Percentiles rank a stretch among this genome's conserved stretches.
Evolutionary conservation across 441 rosid species (phyloP).

Genomic region (Isatis lusitanica): DNA sequence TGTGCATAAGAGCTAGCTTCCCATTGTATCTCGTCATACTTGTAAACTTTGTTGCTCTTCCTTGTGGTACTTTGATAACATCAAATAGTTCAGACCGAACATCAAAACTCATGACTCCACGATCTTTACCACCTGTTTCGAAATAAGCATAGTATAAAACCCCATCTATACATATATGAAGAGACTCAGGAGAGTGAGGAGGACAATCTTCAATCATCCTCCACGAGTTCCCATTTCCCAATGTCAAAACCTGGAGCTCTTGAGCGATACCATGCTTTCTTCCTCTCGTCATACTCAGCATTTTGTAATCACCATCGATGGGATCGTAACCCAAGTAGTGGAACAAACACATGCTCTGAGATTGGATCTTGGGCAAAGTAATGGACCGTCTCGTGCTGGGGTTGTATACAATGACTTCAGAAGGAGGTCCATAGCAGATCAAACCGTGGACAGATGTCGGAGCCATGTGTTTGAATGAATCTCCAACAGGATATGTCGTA

Average conservation of each 20-base stretch:
- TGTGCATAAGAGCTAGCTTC: not conserved
- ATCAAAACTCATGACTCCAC: constrained; percentile 22
- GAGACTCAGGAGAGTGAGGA: not conserved
- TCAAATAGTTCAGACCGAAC: not conserved
- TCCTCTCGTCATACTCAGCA: not conserved
- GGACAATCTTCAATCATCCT: not conserved
- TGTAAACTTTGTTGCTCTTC: not conserved
- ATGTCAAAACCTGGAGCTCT: not conserved
- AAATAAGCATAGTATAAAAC: constrained; percentile 15
- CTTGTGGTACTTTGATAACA: not conserved
- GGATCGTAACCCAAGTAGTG: constrained; percentile 24
- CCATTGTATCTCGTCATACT: constrained; percentile 3
- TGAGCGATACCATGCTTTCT: not conserved
- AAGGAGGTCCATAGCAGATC: constrained; percentile 16
- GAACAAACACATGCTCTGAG: not conserved
- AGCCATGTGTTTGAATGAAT: not conserved
- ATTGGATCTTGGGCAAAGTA: not conserved
- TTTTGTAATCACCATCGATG: not conserved
- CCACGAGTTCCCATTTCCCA: not conserved
- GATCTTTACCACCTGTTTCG: not conserved
- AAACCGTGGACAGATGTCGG: constrained; percentile 5
- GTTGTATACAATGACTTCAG: not conserved
- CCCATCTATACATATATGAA: constrained; percentile 17
- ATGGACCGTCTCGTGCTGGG: not conserved
- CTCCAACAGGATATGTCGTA: not conserved